A percentile compares a stretch with the other conserved stretches of the same genome.
Evolutionary conservation across 2,329 filamentous ascomycete genomes (phyloP).

Genomic region (Tolypocladium cylindrosporum): DNA sequence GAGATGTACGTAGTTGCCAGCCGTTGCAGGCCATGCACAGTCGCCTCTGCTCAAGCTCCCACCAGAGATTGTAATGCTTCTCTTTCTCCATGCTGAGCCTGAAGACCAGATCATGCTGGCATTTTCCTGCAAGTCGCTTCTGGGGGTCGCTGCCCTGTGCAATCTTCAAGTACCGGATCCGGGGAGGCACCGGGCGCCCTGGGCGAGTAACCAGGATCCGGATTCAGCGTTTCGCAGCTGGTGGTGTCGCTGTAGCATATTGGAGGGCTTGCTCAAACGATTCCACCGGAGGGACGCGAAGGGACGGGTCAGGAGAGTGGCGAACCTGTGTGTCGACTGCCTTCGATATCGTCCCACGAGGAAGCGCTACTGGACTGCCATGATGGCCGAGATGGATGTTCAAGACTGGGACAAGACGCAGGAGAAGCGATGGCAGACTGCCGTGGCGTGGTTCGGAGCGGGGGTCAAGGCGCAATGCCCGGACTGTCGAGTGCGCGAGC

Average conservation of each 20-base stretch:
- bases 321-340: conserved; percentile 13
- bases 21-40: too few species aligned
- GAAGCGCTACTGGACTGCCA: conserved; percentile 10
- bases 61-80: neutral
- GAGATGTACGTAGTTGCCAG: neutral
- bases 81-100: neutral
- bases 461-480: conserved; percentile 12
- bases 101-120: neutral
- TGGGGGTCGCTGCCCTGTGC: neutral
- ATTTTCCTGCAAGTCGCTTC: neutral
- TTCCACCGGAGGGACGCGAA: conserved; percentile 7
- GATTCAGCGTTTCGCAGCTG: neutral
- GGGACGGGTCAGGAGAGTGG: conserved; percentile 6
- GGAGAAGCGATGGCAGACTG: conserved; percentile 2
- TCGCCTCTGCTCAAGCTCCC: neutral
- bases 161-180: neutral
- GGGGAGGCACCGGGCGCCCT: conserved; percentile 1
- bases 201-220: neutral
- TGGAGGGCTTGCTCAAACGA: conserved; percentile 8
- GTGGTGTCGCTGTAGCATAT: conserved; percentile 6
- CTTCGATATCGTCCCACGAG: conserved; percentile 10
- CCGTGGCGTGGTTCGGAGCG: conserved; percentile 8
- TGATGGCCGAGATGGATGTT: neutral
- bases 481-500: conserved; percentile 6
- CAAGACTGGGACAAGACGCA: conserved; percentile 4